phyloP scores from a whole-genome alignment of 345 rosid species.

The Rhizophora mangle region DNA sequence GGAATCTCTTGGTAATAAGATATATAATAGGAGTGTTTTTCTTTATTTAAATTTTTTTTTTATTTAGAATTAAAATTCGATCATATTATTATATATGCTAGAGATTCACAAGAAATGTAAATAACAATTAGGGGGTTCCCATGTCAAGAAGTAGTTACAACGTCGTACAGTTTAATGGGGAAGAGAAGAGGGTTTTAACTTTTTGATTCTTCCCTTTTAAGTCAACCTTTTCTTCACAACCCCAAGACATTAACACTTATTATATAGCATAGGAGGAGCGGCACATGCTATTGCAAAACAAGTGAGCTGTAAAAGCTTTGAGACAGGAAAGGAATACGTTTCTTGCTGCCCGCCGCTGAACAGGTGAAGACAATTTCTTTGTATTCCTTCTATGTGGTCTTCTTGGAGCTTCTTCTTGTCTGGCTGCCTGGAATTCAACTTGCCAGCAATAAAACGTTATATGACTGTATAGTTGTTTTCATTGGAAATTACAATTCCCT shows the following conservation, averaged over 20 bases:
- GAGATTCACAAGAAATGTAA: background rate
- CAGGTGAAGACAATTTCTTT: conserved; percentile 14
- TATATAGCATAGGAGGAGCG: background rate
- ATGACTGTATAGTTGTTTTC: conserved; percentile 9
- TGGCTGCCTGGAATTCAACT: background rate
- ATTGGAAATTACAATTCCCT: background rate
- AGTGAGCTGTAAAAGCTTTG: conserved; percentile 27
- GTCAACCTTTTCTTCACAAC: conserved; percentile 1
- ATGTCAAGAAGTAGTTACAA: background rate
- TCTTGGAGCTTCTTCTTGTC: background rate
- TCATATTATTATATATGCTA: background rate
- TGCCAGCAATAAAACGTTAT: background rate
- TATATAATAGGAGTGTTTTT: background rate
- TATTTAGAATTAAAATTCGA: no score
- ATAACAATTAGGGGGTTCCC: background rate
- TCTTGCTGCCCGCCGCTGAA: conserved; percentile 6
- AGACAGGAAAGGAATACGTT: conserved; percentile 5
- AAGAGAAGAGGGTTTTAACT: background rate
- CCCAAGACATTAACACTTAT: background rate
- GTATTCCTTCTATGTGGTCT: background rate
- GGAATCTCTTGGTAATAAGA: no score
- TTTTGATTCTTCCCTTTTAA: background rate
- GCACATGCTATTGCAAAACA: conserved; percentile 7
- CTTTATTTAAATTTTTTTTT: no score
- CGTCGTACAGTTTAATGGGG: background rate